Evolutionary conservation across 139 green algal species (phyloP), one percentile per base, ranked within the genome.

Genomic region (Chlorella sp.): DNA sequence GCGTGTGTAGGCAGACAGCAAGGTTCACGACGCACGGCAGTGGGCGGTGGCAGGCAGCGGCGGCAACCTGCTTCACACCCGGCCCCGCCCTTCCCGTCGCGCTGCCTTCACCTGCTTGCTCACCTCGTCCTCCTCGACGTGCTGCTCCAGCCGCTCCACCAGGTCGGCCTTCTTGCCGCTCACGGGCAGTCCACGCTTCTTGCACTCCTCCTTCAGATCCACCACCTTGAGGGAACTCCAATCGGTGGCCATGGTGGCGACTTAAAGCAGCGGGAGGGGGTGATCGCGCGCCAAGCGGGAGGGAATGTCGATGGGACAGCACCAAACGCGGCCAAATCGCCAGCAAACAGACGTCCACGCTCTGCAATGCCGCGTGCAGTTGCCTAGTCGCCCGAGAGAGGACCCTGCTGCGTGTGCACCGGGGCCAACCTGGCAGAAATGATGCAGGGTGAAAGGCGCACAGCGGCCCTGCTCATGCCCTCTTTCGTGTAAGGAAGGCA

Each of bases 201-300:
- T 95, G 37, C 93, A 83, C 76, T 95, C 93, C n/a, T 94, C 91
- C 61, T 95, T 95, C 16, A 95, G 86, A 12, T 95, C 90, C 2
- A 85, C 90, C 12, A 93, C 84, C 28, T 80, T 88, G 5, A 93
- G 69, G 0, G 30, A 37, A 14, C 83, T 76, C 88, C 88, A 91
- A 26, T 75, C 88, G 28, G 24, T 77, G 22, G 24, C 37, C 7
- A 19, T 69, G 37, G 9, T 28, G 21, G 3, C 37, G 75, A 40
- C 71, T 78, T n/a, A 5, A 9, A 57, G 48, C 48, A 57, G 48
- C 48, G 48, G 9, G 48, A 57, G 9, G 9, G 48, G 48, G 48
- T 9, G 48, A 57, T 57, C 48, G 48, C 48, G 48, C 48, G 9
- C 48, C n/a, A n/a, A 57, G 48, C 5, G 7, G 48, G 48, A 57